A percentile compares a stretch with the other conserved stretches of the same genome.
Conservation (phyloP, 306 rosid species). For the Prosopis cineraria region DNA sequence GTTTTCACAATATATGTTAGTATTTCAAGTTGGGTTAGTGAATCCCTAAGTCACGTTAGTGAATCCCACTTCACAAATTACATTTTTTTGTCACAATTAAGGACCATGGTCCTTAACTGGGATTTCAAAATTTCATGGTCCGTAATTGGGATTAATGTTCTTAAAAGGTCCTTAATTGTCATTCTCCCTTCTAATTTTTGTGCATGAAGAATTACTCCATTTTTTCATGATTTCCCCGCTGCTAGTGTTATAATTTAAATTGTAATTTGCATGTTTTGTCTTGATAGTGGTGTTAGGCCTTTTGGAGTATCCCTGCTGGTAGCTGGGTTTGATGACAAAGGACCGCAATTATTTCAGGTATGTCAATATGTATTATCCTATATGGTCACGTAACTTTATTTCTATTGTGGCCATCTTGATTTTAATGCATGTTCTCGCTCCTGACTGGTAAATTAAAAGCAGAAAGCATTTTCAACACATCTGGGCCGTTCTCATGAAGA, state of each 20-base stretch:
- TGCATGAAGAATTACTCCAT: background rate
- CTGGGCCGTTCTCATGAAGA: background rate
- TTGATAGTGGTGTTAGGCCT: constrained; percentile 92
- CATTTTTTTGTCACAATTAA: too few species aligned
- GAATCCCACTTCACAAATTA: too few species aligned
- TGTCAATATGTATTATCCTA: constrained; percentile 1
- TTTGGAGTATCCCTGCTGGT: constrained; percentile 91
- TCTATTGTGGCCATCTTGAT: background rate
- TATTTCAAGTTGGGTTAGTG: too few species aligned
- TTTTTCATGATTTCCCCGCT: background rate
- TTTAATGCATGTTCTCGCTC: background rate
- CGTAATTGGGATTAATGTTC: too few species aligned
- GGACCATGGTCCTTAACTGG: too few species aligned
- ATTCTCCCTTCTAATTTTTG: too few species aligned
- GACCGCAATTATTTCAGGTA: constrained; percentile 95
- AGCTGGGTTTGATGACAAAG: constrained; percentile 90
- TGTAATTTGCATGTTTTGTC: constrained; percentile 31
- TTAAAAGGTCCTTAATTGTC: too few species aligned
- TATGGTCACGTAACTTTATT: background rate
- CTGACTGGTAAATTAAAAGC: background rate
- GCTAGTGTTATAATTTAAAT: background rate
- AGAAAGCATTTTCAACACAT: background rate
- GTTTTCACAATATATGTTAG: too few species aligned
- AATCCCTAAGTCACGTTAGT: too few species aligned
- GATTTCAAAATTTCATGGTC: too few species aligned